A percentile compares a stretch with the other conserved stretches of the same genome.
Conservation (phyloP, 148 eudicot genomes). For the Oxyria digyna region DNA sequence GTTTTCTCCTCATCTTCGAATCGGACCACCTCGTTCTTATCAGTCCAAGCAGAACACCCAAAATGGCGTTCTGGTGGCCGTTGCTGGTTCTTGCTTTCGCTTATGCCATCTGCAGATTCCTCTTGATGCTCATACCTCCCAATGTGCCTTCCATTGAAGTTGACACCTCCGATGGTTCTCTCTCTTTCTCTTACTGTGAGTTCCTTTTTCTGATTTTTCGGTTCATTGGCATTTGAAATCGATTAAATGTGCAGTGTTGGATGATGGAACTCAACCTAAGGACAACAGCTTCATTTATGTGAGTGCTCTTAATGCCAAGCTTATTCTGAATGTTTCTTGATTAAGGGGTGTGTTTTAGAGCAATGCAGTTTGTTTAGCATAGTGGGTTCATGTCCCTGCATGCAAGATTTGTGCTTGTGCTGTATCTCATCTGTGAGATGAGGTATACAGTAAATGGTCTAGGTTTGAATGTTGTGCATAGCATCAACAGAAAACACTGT, state of each 20-base stretch:
- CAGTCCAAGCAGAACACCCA: slow-evolving; percentile 20
- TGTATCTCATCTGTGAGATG: neutral
- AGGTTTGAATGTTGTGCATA: neutral
- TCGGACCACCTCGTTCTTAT: neutral
- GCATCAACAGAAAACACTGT: neutral
- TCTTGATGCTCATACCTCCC: slow-evolving; percentile 78
- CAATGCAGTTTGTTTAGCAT: neutral
- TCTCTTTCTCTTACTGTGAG: neutral
- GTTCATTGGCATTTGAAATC: neutral
- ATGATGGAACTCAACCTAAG: slow-evolving; percentile 72
- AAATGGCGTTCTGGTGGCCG: slow-evolving; percentile 89
- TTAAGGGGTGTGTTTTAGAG: neutral
- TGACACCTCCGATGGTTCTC: slow-evolving; percentile 75
- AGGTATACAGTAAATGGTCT: neutral
- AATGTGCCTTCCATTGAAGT: slow-evolving; percentile 95
- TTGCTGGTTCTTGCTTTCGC: slow-evolving; percentile 62
- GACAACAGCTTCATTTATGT: slow-evolving; percentile 94
- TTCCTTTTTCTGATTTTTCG: neutral
- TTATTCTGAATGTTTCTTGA: neutral
- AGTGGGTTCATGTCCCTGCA: neutral
- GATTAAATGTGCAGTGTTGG: slow-evolving; percentile 47
- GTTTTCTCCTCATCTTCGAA: slow-evolving; percentile 6
- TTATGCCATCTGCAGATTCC: slow-evolving; percentile 58
- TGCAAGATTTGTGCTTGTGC: neutral
- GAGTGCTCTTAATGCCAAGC: slow-evolving; percentile 25